Evolutionary conservation across 1,284 basidiomycete genomes (phyloP), one percentile per base, ranked within the genome.

Genomic region (Austroboletus niveus): DNA sequence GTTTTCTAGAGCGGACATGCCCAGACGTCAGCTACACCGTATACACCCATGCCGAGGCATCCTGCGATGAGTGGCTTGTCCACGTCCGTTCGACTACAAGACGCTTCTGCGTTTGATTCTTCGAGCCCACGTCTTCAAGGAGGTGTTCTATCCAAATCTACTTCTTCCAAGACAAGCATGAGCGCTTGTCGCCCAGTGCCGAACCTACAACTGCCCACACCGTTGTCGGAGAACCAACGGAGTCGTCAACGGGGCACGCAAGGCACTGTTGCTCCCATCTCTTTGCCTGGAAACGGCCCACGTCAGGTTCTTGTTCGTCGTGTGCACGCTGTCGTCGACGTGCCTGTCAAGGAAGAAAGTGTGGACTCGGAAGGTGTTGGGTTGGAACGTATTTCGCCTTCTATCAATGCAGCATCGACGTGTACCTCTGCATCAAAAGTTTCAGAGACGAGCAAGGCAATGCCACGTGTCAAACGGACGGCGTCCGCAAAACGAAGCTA

Each of bases 321-420:
- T 14, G 76, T 78, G 17, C 71, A 73, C 6, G 74, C 76, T 31
- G 61, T 75, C 4, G 65, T 77, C 17, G 67, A 77, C 45, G 66
- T 75, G 4, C 75, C 74, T 17, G 69, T 76, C 36, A 76, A 77
- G 54, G 74, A 77, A 53, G 75, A 77, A 57, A 70, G 69, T 22
- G 49, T 62, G 1, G 70, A 70, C 15, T 57, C 55, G 24, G 69
- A 69, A 5, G 56, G 56, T 12, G 12, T 53, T 14, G 51, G 48
- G 29, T 14, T 8, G 14, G 52, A 38, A 22, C 34, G 40, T 17
- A n/a, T 44, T 31, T 52, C 64, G 15, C 38, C 49, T n/a, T 49
- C 57, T 27, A 8, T 30, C 3, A 41, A 49, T 5, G 54, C 58
- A 3, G 45, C 45, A 15, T 43, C 50, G 14, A 43, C 54, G 12